Conservation (phyloP, 2,329 filamentous ascomycete genomes). For the Chaetomiaceae sp. region DNA sequence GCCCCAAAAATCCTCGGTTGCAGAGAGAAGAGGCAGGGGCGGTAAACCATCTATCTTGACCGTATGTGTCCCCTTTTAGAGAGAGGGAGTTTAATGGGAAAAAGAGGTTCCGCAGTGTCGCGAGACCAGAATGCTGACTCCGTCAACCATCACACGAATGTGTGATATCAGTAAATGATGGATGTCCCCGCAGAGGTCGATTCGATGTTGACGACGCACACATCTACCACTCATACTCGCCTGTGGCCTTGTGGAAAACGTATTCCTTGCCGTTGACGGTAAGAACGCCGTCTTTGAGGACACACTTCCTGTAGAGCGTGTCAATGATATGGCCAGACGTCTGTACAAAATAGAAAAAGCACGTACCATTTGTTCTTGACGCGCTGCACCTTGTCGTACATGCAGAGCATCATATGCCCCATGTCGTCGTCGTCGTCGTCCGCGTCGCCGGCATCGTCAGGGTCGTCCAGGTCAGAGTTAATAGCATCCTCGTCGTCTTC, state of each 20-base stretch:
- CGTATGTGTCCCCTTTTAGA: too few relatives aligned
- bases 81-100: too few relatives aligned
- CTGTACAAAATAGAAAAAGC: not conserved
- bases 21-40: not conserved
- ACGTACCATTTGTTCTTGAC: slow-evolving; percentile 95
- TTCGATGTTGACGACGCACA: not conserved
- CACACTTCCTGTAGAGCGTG: slow-evolving; percentile 72
- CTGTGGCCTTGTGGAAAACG: slow-evolving; percentile 95
- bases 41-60: too few relatives aligned
- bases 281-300: slow-evolving; percentile 91
- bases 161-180: too few relatives aligned
- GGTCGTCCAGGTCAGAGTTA: slow-evolving; percentile 95
- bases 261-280: slow-evolving; percentile 94
- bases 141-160: too few relatives aligned
- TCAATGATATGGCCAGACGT: slow-evolving; percentile 18
- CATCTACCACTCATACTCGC: slow-evolving; percentile 91
- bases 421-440: slow-evolving; percentile 85
- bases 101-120: too few relatives aligned
- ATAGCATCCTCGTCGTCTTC: slow-evolving; percentile 87
- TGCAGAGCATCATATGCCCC: slow-evolving; percentile 93
- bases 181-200: too few relatives aligned
- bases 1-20: too few relatives aligned
- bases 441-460: slow-evolving; percentile 78
- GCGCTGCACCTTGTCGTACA: slow-evolving; percentile 97
- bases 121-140: too few relatives aligned